phyloP scores from a whole-genome alignment of 2,329 filamentous ascomycete species.

The Paraconiothyrium sp. region DNA sequence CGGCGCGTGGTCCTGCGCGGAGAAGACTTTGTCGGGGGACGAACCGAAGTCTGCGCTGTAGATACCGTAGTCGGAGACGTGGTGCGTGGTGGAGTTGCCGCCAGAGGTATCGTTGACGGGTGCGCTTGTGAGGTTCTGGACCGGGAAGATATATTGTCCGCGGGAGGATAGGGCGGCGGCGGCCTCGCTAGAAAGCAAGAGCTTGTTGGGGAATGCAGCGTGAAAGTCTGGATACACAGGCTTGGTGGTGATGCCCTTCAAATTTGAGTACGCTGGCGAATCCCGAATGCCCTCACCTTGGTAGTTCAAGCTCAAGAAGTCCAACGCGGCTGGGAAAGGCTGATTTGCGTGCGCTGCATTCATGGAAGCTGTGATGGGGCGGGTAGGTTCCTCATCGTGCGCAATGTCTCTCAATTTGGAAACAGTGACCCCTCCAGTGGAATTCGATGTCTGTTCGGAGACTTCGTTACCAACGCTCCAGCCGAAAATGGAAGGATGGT shows the following conservation, averaged over 20 bases:
- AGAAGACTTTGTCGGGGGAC: slow-evolving; percentile 64
- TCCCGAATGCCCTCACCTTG: slow-evolving; percentile 61
- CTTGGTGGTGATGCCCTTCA: slow-evolving; percentile 42
- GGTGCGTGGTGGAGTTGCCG: slow-evolving; percentile 46
- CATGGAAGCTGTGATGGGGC: slow-evolving; percentile 58
- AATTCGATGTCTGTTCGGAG: slow-evolving; percentile 55
- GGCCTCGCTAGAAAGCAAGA: slow-evolving; percentile 47
- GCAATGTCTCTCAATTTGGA: slow-evolving; percentile 54
- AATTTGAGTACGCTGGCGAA: slow-evolving; percentile 38
- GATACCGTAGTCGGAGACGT: slow-evolving; percentile 63
- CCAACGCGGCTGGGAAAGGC: slow-evolving; percentile 54
- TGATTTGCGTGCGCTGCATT: slow-evolving; percentile 56
- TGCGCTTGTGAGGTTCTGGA: slow-evolving; percentile 52
- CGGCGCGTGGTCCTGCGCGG: slow-evolving; percentile 56
- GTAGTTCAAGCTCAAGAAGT: slow-evolving; percentile 64
- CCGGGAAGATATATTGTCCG: slow-evolving; percentile 64
- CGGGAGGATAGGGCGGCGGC: slow-evolving; percentile 59
- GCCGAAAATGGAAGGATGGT: slow-evolving; percentile 62
- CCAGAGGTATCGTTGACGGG: slow-evolving; percentile 48
- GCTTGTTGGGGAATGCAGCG: slow-evolving; percentile 57
- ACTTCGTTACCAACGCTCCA: slow-evolving; percentile 67
- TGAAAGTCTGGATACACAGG: slow-evolving; percentile 60
- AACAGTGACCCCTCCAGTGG: slow-evolving; percentile 45
- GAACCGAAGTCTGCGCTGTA: slow-evolving; percentile 60
- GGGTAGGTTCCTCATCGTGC: slow-evolving; percentile 59